These are phyloP conservation scores for Aspergillus eucalypticola DNA, from an alignment of 2,329 filamentous ascomycete genomes.

Conservation along the genomic window DNA sequence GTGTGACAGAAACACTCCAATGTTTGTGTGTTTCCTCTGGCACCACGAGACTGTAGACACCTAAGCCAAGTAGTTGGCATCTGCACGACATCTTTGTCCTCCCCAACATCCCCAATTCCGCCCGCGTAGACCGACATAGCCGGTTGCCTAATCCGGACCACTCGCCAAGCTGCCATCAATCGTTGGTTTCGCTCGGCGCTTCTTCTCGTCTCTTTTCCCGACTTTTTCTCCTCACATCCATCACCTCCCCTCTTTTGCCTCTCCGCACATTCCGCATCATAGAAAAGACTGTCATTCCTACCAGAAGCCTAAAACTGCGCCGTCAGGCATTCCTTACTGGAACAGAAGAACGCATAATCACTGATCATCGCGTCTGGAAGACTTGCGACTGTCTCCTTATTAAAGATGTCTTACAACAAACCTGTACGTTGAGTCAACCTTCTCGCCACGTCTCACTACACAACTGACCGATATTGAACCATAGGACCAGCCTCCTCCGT, in stretches of 20 bases:
- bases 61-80: neutral
- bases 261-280: neutral
- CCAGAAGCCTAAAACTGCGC: neutral
- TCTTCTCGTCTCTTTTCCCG: neutral
- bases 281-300: neutral
- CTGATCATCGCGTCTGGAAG: neutral
- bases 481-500: constrained; percentile 39
- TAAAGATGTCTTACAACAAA: constrained; percentile 36
- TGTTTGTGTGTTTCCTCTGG: neutral
- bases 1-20: neutral
- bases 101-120: neutral
- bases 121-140: neutral
- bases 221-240: neutral
- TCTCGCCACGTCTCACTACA: neutral
- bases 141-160: constrained; percentile 8
- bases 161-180: constrained; percentile 2
- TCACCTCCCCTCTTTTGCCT: neutral
- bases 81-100: neutral
- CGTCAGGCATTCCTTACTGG: neutral
- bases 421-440: constrained; percentile 26
- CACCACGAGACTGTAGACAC: neutral
- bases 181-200: neutral
- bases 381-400: neutral
- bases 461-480: neutral
- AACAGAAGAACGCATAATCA: neutral